These are phyloP conservation scores for Furculomyces boomerangus DNA, from an alignment of 371 early-diverging fungal species.

Conservation along the genomic window DNA sequence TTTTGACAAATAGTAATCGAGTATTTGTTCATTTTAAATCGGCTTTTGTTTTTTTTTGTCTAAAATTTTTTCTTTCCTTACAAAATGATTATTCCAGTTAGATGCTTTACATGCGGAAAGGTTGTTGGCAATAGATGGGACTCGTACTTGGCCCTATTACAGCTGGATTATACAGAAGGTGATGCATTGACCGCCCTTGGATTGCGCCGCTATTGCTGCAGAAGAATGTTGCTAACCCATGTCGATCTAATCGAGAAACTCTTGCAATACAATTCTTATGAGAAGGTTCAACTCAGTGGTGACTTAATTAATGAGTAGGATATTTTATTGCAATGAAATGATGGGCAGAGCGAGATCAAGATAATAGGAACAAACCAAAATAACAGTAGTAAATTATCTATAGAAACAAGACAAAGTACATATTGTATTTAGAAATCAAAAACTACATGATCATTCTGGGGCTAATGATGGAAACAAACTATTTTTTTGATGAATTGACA, in stretches of 20 bases:
- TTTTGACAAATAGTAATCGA: background rate
- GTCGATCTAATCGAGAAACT: conserved; percentile 98
- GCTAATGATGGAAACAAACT: too few species aligned
- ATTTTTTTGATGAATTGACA: too few species aligned
- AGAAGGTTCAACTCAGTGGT: background rate
- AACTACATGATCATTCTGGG: too few species aligned
- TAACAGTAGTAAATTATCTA: too few species aligned
- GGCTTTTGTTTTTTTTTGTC: background rate
- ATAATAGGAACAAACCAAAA: too few species aligned
- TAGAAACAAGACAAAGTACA: too few species aligned
- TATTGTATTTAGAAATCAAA: too few species aligned
- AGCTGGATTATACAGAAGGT: conserved; percentile 55
- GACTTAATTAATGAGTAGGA: too few species aligned
- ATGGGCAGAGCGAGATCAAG: too few species aligned
- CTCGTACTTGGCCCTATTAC: conserved; percentile 67
- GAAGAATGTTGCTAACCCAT: conserved; percentile 97
- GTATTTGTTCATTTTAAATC: background rate
- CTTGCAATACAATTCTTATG: conserved; percentile 81
- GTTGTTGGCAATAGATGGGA: conserved; percentile 98
- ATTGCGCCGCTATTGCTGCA: conserved; percentile 96
- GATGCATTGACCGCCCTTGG: conserved; percentile 87
- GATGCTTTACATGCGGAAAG: conserved; percentile 97
- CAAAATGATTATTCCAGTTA: conserved; percentile 88
- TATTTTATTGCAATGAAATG: too few species aligned
- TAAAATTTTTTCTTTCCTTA: background rate